Percentiles rank a stretch among this genome's conserved stretches.
These are phyloP conservation scores for Lipomyces starkeyi DNA, from an alignment of 805 yeast genomes.

Conservation along the genomic window DNA sequence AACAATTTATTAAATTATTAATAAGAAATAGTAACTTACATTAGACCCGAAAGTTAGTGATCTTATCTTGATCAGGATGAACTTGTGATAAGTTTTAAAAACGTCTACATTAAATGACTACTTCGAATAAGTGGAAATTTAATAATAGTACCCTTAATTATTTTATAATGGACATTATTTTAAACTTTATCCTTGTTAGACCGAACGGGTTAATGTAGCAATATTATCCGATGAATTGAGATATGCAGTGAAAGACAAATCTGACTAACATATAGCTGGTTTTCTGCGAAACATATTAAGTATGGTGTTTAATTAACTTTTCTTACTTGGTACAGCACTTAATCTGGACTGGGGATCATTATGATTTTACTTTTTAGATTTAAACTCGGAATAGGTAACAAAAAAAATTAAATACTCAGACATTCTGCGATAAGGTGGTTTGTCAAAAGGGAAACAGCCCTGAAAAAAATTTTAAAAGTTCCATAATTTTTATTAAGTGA, in stretches of 20 bases:
- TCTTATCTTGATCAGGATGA: slow-evolving; percentile 7
- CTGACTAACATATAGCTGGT: slow-evolving; percentile 6
- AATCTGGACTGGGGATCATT: not conserved
- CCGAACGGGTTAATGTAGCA: slow-evolving; percentile 10
- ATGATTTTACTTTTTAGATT: no score
- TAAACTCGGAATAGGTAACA: not conserved
- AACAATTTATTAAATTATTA: not conserved
- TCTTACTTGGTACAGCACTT: slow-evolving; percentile 2
- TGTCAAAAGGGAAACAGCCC: slow-evolving; percentile 7
- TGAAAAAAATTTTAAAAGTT: not conserved
- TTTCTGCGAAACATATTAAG: slow-evolving; percentile 8
- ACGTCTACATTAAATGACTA: no score
- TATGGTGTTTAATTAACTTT: slow-evolving; percentile 2
- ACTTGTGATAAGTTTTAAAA: no score
- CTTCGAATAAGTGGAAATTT: no score
- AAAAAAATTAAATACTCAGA: not conserved
- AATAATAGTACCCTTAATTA: no score
- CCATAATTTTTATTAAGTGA: slow-evolving; percentile 6
- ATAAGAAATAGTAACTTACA: not conserved
- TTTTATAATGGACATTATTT: no score
- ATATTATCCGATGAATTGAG: slow-evolving; percentile 13
- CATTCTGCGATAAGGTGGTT: no score
- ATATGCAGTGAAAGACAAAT: slow-evolving; percentile 14
- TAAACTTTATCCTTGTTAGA: not conserved
- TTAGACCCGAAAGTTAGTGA: slow-evolving; percentile 10